Base-by-base conservation (phyloP, 2,329 filamentous ascomycete species). In the Ophiocordyceps australis region DNA sequence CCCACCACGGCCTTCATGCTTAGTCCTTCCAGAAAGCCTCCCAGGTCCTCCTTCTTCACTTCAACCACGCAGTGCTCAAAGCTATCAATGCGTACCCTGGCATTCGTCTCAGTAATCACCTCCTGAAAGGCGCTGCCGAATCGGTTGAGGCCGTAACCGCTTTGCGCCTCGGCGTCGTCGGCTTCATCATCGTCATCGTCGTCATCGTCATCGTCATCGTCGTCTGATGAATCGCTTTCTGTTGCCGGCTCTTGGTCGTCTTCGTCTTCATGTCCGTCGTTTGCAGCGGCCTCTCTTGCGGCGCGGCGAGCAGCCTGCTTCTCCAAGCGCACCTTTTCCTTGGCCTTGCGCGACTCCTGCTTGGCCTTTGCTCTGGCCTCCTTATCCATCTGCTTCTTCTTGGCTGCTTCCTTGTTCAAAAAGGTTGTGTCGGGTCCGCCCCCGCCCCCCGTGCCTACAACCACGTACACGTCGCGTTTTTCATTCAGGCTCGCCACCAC, bases 1-100 rank as follows among this genome's bases (percentile, higher is more conserved):
- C 70, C 68, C 28, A 75, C 76, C 12, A 95, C 83, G 29, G 74
- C 74, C 63, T 91, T 92, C 65, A 83, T 75, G 52, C 85, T 94
- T 45, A 98, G 50, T 29, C 76, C 75, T 55, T 98, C 89, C 36
- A 98, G 57, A 47, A 98, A 98, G 0, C 76, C 81, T 11, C 73
- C 71, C 16, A 98, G 55, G 50, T 95, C 89, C 45, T 95, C 89
- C 57, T 93, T 94, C 52, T 75, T 75, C n/a, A 98, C 86, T 48
- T 98, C 89, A 24, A 95, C 85, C 7, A 95, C 89, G 42, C 82
- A 92, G 47, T 93, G 81, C 52, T 98, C 89, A 42, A 98, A 98
- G 48, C 80, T 91, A 51, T 98, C 89, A 44, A 94, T 91, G 32
- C 83, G 62, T 13, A 95, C 83, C 11, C 85, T 58, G 1, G 86